phyloP scores from a whole-genome alignment of 2,329 filamentous ascomycete genomes.

The Monilinia laxa region DNA sequence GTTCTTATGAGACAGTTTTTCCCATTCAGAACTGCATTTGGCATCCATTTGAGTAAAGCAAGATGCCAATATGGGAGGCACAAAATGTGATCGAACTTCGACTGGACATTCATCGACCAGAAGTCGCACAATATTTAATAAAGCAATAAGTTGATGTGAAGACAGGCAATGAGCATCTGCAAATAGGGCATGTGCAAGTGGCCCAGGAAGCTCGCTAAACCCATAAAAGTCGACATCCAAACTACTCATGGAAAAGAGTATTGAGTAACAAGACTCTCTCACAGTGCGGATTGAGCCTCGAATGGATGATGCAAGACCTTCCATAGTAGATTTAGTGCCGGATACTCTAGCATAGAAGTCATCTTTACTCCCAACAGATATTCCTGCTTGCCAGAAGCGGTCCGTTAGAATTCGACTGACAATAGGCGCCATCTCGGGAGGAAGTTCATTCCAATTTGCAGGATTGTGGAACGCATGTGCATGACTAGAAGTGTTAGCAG shows the following conservation, averaged over 20 bases:
- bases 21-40: constrained; percentile 88
- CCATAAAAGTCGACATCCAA: constrained; percentile 88
- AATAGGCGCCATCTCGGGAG: constrained; percentile 71
- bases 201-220: constrained; percentile 77
- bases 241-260: constrained; percentile 89
- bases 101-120: constrained; percentile 91
- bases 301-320: constrained; percentile 91
- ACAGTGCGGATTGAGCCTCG: constrained; percentile 86
- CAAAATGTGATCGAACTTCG: constrained; percentile 71
- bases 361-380: constrained; percentile 91
- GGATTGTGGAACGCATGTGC: constrained; percentile 91
- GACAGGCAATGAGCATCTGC: constrained; percentile 79
- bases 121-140: constrained; percentile 84
- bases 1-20: constrained; percentile 65
- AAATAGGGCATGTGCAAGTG: constrained; percentile 81
- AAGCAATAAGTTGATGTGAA: constrained; percentile 89
- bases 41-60: constrained; percentile 84
- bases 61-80: constrained; percentile 77
- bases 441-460: constrained; percentile 75
- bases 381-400: constrained; percentile 97
- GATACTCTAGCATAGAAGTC: constrained; percentile 93
- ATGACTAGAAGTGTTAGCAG: constrained; percentile 63
- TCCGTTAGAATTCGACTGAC: constrained; percentile 86
- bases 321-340: constrained; percentile 83
- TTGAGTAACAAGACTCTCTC: constrained; percentile 89